Percentiles rank a stretch among this genome's conserved stretches.
phyloP scores from a whole-genome alignment of 768 basidiomycete species.

The Xerocomellus amylosporus region DNA sequence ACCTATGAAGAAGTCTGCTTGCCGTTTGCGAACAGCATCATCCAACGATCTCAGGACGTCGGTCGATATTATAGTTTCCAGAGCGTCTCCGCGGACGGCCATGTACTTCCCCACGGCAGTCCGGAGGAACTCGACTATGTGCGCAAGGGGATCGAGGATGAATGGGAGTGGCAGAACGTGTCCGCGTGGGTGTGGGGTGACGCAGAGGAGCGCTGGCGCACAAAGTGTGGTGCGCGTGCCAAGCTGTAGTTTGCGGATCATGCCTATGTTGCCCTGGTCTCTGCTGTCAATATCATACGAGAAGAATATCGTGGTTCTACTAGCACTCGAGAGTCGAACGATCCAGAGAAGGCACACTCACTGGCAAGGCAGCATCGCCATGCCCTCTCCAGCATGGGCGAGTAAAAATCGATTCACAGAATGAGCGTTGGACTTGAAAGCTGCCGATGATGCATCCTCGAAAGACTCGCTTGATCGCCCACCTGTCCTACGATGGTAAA shows the following conservation, averaged over 20 bases:
- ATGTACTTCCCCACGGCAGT: conserved; percentile 1
- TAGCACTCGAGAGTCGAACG: no score
- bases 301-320: no score
- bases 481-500: no score
- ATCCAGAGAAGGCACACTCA: no score
- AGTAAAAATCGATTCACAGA: no score
- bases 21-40: conserved; percentile 28
- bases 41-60: conserved; percentile 12
- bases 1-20: conserved; percentile 34
- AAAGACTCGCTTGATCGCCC: no score
- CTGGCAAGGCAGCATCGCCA: no score
- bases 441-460: no score
- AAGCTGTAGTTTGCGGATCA: background rate
- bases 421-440: no score
- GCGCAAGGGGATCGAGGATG: conserved; percentile 12
- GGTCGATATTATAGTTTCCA: conserved; percentile 27
- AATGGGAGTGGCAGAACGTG: conserved; percentile 19
- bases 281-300: no score
- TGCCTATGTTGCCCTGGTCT: no score
- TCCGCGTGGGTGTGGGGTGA: conserved; percentile 9
- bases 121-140: conserved; percentile 8
- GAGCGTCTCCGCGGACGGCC: background rate
- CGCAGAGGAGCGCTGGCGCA: conserved; percentile 10
- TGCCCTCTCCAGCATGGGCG: no score
- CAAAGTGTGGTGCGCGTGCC: background rate